These are phyloP conservation scores for Raffaelea albimanens DNA, from an alignment of 2,329 filamentous ascomycete species.

Conservation along the genomic window DNA sequence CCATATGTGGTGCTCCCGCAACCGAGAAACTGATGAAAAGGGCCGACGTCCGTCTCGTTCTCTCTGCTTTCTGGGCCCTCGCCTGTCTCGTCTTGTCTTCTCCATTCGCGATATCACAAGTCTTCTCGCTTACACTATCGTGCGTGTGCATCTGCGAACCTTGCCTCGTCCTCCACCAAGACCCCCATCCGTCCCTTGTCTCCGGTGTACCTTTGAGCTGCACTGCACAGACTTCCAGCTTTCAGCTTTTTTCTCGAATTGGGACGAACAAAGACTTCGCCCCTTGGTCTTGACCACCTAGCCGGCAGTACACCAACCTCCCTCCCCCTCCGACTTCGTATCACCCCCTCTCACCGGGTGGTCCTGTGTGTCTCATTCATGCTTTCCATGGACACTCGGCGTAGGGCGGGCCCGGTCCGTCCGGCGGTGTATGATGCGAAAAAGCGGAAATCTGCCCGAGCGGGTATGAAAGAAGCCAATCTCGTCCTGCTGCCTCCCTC, in stretches of 20 bases:
- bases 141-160: background rate
- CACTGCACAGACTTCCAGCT: too few relatives aligned
- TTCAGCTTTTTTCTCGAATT: too few relatives aligned
- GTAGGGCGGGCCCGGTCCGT: constrained; percentile 6
- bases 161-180: too few relatives aligned
- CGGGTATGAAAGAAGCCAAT: constrained; percentile 1
- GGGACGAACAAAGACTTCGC: background rate
- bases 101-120: too few relatives aligned
- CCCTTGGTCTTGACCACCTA: background rate
- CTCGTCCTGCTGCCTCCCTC: constrained; percentile 2
- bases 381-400: constrained; percentile 6
- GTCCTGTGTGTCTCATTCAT: background rate
- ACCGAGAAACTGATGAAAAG: constrained; percentile 2
- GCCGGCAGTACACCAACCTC: background rate
- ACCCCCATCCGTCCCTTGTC: too few relatives aligned
- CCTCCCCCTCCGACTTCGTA: background rate
- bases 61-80: background rate
- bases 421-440: constrained; percentile 3
- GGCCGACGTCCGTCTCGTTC: background rate
- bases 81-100: background rate
- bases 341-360: background rate
- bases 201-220: too few relatives aligned
- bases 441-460: background rate
- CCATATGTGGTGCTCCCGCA: background rate
- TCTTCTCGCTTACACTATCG: too few relatives aligned